A percentile compares a stretch with the other conserved stretches of the same genome.
Conservation (phyloP, 805 yeast genomes). For the Kuraishia hungarica region DNA sequence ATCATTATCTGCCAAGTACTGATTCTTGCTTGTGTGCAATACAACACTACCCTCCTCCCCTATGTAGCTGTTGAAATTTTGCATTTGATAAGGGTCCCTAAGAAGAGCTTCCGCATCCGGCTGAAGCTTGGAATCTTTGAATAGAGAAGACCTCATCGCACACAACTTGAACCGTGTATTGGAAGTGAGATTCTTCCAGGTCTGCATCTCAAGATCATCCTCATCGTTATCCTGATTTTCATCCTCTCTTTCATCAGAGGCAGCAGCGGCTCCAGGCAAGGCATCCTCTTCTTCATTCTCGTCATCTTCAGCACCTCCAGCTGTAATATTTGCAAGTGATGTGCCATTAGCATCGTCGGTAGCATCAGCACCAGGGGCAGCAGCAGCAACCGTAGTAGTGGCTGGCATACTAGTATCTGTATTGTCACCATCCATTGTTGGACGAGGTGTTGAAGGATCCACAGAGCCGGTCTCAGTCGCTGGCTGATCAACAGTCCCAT, state of each 20-base stretch:
- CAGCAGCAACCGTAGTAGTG: not conserved
- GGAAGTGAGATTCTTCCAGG: constrained; percentile 82
- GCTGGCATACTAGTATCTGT: constrained; percentile 8
- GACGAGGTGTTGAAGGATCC: not conserved
- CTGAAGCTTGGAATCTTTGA: constrained; percentile 51
- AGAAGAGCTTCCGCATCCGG: constrained; percentile 61
- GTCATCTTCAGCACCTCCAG: constrained; percentile 23
- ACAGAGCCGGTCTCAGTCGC: not conserved
- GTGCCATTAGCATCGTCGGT: not conserved
- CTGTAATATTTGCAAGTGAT: constrained; percentile 3
- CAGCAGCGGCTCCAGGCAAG: constrained; percentile 29
- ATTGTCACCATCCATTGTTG: not conserved
- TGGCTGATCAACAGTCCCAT: not conserved
- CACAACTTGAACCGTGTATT: constrained; percentile 73
- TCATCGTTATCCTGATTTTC: constrained; percentile 42
- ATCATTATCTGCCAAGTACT: constrained; percentile 41
- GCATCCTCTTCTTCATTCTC: constrained; percentile 37
- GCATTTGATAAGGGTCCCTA: constrained; percentile 63
- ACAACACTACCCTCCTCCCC: constrained; percentile 26
- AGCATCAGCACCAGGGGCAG: not conserved
- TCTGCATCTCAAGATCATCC: constrained; percentile 68
- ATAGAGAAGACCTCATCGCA: constrained; percentile 55
- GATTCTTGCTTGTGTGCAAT: constrained; percentile 17
- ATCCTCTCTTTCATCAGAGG: constrained; percentile 12
- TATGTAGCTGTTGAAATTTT: constrained; percentile 40